phyloP scores from a whole-genome alignment of 2,329 filamentous ascomycete species.

The Ophiostoma pallidulum region DNA sequence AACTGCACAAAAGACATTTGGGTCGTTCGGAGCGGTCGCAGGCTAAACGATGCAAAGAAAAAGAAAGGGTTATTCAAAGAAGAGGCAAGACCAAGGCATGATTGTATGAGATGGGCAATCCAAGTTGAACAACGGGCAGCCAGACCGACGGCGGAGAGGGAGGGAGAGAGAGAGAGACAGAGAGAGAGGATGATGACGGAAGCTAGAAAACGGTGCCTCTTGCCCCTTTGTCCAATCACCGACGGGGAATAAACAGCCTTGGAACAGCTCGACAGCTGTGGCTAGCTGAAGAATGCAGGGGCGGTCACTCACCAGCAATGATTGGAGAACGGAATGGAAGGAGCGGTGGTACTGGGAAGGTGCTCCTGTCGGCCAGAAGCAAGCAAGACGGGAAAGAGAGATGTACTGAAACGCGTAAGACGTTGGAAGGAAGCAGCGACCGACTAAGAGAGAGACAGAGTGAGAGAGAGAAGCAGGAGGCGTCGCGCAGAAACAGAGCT shows the following conservation, averaged over 20 bases:
- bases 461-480: background rate
- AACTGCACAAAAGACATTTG: constrained; percentile 16
- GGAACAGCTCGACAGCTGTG: too few species aligned
- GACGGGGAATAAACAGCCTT: too few species aligned
- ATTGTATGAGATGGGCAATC: background rate
- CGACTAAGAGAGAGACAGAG: background rate
- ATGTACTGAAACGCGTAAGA: background rate
- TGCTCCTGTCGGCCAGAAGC: background rate
- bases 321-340: too few species aligned
- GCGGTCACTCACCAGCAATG: too few species aligned
- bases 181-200: background rate
- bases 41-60: background rate
- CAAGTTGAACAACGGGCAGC: background rate
- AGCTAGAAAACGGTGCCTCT: too few species aligned
- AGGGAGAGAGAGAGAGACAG: background rate
- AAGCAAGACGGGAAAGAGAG: background rate
- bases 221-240: too few species aligned
- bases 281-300: too few species aligned
- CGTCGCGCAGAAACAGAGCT: too few species aligned
- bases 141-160: too few species aligned
- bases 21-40: background rate
- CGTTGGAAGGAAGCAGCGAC: background rate
- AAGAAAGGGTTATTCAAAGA: too few species aligned
- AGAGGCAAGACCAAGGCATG: too few species aligned
- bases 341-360: too few species aligned